These are phyloP conservation scores for Hypsizygus marmoreus DNA, from an alignment of 768 basidiomycete genomes.

Conservation along the genomic window DNA sequence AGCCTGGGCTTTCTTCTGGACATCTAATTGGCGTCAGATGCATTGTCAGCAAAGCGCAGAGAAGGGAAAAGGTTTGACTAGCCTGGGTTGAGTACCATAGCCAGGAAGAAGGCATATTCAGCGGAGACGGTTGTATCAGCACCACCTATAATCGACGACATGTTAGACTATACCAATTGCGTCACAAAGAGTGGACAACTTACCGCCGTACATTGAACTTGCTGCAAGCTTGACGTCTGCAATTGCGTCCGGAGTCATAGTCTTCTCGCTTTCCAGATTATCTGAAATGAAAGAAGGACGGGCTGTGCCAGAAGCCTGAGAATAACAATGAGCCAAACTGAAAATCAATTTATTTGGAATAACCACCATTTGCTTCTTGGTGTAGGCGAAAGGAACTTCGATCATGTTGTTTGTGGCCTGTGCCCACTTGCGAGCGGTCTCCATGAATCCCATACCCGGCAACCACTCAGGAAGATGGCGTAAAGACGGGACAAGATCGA, in stretches of 20 bases:
- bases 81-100: constrained; percentile 45
- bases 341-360: no score
- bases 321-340: background rate
- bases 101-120: constrained; percentile 49
- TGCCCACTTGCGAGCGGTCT: constrained; percentile 42
- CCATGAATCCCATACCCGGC: constrained; percentile 57
- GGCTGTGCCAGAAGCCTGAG: constrained; percentile 42
- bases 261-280: constrained; percentile 37
- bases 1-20: constrained; percentile 51
- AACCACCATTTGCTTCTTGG: constrained; percentile 51
- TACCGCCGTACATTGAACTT: constrained; percentile 48
- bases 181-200: constrained; percentile 8
- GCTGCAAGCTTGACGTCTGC: constrained; percentile 44
- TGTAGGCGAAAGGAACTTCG: constrained; percentile 44
- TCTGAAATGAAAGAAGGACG: constrained; percentile 45
- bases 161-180: background rate
- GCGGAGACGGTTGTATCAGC: constrained; percentile 53
- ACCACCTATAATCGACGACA: constrained; percentile 36
- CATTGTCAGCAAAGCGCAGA: constrained; percentile 4
- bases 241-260: constrained; percentile 32
- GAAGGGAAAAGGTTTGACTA: background rate
- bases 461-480: constrained; percentile 55
- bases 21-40: constrained; percentile 44
- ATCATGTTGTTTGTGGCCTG: constrained; percentile 40
- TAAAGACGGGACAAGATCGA: constrained; percentile 45